Percentiles rank a stretch among this genome's conserved stretches.
Evolutionary conservation across 257 asterid genomes (phyloP).

Genomic region (Fraxinus anomala): DNA sequence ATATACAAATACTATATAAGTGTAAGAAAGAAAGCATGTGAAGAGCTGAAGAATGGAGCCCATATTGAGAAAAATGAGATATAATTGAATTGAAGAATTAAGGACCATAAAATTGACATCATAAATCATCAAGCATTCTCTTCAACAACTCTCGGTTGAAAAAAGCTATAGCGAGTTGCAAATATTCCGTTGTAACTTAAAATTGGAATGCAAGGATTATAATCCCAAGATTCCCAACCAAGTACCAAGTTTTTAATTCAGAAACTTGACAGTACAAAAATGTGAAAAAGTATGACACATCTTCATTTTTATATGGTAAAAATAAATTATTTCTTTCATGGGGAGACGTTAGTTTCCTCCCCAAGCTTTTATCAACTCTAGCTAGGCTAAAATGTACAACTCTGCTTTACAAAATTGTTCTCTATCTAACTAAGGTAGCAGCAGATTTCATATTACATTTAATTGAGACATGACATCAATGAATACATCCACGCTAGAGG

Average conservation of each 20-base stretch:
- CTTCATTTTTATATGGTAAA: not conserved
- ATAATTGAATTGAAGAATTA: conserved; percentile 42
- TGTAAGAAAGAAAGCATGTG: conserved; percentile 39
- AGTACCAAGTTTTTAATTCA: not conserved
- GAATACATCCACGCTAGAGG: conserved; percentile 27
- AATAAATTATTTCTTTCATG: not conserved
- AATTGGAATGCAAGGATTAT: not conserved
- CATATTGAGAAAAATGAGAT: conserved; percentile 38
- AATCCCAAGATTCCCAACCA: not conserved
- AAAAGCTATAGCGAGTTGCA: not conserved
- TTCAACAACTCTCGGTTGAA: not conserved
- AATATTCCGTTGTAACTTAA: not conserved
- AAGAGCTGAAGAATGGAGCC: conserved; percentile 33
- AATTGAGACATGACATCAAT: conserved; percentile 27
- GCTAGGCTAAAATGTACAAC: not conserved
- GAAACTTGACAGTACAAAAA: not conserved
- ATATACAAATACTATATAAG: conserved; percentile 22
- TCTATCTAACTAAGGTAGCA: not conserved
- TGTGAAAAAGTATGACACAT: not conserved
- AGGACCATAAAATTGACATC: conserved; percentile 15
- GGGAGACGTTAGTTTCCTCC: not conserved
- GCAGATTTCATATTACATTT: not conserved
- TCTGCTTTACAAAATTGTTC: conserved; percentile 9
- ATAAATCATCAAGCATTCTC: not conserved
- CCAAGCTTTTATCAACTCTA: not conserved